Evolutionary conservation across 306 rosid species (phyloP).

Genomic region (Senna siamea): DNA sequence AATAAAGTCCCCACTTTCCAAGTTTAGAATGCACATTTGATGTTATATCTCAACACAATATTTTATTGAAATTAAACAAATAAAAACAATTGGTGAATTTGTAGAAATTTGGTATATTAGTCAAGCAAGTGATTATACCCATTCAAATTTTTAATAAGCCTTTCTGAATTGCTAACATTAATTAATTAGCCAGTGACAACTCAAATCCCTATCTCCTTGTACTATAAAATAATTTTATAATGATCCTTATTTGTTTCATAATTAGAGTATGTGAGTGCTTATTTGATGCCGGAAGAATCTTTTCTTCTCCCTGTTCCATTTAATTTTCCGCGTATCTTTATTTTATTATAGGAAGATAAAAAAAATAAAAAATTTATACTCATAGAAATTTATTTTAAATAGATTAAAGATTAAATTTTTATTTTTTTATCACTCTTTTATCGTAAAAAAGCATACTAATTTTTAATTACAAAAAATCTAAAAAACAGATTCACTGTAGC

Average conservation of each 20-base stretch:
- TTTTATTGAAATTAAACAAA: not conserved
- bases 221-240: not conserved
- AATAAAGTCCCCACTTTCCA: not conserved
- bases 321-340: too few species aligned
- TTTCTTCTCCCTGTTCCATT: not conserved
- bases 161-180: not conserved
- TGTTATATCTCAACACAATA: not conserved
- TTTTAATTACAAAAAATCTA: too few species aligned
- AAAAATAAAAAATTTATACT: too few species aligned
- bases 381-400: too few species aligned
- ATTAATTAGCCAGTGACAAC: not conserved
- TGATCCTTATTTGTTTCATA: too few species aligned
- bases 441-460: too few species aligned
- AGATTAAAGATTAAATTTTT: too few species aligned
- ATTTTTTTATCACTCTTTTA: too few species aligned
- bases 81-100: not conserved
- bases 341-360: too few species aligned
- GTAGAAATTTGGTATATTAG: conserved; percentile 1
- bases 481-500: too few species aligned
- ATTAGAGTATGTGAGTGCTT: not conserved
- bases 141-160: not conserved
- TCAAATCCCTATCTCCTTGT: not conserved
- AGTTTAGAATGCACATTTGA: not conserved
- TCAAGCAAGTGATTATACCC: conserved; percentile 25
- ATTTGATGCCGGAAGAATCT: not conserved